These are phyloP conservation scores for Trichoderma guizhouense DNA, from an alignment of 2,329 filamentous ascomycete species.

Conservation along the genomic window DNA sequence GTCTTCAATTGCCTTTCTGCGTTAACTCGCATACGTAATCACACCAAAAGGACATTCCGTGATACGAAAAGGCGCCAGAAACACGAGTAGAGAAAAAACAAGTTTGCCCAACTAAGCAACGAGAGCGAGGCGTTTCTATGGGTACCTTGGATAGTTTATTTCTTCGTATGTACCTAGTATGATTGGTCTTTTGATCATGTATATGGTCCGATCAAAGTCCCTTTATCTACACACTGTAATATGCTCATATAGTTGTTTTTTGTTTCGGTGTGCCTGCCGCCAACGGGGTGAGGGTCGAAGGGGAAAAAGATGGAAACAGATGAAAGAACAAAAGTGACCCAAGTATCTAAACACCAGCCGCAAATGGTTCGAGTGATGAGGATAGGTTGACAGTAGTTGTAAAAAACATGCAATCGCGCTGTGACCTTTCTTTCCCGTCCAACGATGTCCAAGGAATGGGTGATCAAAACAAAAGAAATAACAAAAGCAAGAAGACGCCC, in stretches of 20 bases:
- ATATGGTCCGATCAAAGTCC: not conserved
- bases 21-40: conserved; percentile 12
- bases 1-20: not conserved
- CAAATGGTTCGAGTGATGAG: conserved; percentile 9
- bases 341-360: conserved; percentile 15
- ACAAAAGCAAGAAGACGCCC: not conserved
- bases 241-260: not conserved
- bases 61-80: not conserved
- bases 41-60: not conserved
- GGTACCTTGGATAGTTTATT: not conserved
- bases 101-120: not conserved
- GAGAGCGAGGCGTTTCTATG: not conserved
- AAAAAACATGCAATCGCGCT: not conserved
- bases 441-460: conserved; percentile 7
- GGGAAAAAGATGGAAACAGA: not conserved
- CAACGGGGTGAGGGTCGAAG: not conserved
- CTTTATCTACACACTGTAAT: not conserved
- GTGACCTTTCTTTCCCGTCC: not conserved
- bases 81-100: no score
- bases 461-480: not conserved
- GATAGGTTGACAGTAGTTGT: not conserved
- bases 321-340: not conserved
- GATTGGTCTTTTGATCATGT: not conserved
- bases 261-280: not conserved
- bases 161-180: not conserved